Evolutionary conservation across 140 eudicot genomes (phyloP), one percentile per base, ranked within the genome.

Genomic region (Ambrosia hybrid): DNA sequence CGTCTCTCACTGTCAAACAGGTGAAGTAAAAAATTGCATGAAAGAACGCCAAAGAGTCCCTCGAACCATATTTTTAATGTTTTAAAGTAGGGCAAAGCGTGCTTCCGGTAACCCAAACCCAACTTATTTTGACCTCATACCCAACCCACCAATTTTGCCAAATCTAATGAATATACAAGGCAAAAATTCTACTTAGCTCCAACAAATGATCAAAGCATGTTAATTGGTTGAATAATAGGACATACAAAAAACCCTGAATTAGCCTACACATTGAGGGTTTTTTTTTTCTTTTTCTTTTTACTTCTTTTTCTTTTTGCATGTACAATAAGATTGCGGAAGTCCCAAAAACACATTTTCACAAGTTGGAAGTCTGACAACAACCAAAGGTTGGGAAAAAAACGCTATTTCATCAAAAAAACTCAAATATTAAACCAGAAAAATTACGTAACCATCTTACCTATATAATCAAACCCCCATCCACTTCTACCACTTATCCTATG

Each of bases 341-440:
- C 26, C 26, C 26, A 21, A 21, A 21, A 21, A 21, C 26, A 21
- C 26, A 21, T 21, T 21, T 21, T 21, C 26, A 21, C 90, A 61
- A 21, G 26, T 21, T 21, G 26, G 26, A 21, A 21, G 26, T 21
- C 26, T 21, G 26, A 21, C 26, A 21, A 21, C 26, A 21, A 21
- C 26, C 26, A 21, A 21, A 21, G 26, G 26, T 21, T 21, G 26
- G 26, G 26, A 21, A 21, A 21, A 21, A 21, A 21, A 21, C 26
- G 26, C 26, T 21, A 21, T 21, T 21, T 21, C 77, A 69, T 65
- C 96, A 86, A 56, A 84, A 84, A 51, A 90, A 86, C 10, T 97
- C 90, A 80, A 97, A 88, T 68, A 78, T 94, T 62, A 82, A 95
- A 79, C 77, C 1, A 21, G 26, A 21, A 21, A 21, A 21, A 21